Base-by-base conservation (phyloP, 1,284 basidiomycete genomes). In the Neotropicomus parvogracilis region DNA sequence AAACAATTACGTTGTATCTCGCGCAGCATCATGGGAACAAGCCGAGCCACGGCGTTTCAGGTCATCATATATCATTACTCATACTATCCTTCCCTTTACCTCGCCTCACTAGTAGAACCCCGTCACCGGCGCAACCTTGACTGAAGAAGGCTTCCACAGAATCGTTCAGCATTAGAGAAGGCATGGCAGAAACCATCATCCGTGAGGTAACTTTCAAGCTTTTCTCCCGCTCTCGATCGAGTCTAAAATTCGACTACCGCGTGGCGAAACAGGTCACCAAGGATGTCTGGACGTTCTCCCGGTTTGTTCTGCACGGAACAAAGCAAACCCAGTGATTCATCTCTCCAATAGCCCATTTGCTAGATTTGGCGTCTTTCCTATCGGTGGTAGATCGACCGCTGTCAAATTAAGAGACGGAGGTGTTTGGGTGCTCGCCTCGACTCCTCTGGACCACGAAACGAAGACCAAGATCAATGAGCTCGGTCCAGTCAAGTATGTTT, bases 381-480 rank as follows among this genome's bases (percentile, higher is more conserved):
- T 92, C 21, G 91, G 91, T 1, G 89, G 90, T 19, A 73, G 91
- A 37, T 87, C 88, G 1, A 95, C 90, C 0, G 93, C 92, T 1
- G 75, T 97, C 62, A 83, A 78, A 67, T 71, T 97, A 48, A 70
- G 70, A 40, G 75, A 79, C 46, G 83, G 85, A 16, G 83, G 80
- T 4, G 81, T 97, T 20, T 95, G 91, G 82, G 74, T 97, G 1
- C 75, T 95, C 27, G 92, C 91, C 1, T 94, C 90, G 2, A 91
- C 91, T 3, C 88, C 90, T 0, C 70, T 92, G 45, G 81, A 84
- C 40, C 69, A 76, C 6, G 83, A 83, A 31, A 95, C 90, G 2
- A 86, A 84, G 63, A 59, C 72, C 2, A 88, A 81, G 51, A 66
- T 95, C 24, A 76, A 84, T 44, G 75, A 82, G 42, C 71, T 97